These are phyloP conservation scores for Neurospora sp. DNA, from an alignment of 495 filamentous ascomycete genomes.

Conservation along the genomic window DNA sequence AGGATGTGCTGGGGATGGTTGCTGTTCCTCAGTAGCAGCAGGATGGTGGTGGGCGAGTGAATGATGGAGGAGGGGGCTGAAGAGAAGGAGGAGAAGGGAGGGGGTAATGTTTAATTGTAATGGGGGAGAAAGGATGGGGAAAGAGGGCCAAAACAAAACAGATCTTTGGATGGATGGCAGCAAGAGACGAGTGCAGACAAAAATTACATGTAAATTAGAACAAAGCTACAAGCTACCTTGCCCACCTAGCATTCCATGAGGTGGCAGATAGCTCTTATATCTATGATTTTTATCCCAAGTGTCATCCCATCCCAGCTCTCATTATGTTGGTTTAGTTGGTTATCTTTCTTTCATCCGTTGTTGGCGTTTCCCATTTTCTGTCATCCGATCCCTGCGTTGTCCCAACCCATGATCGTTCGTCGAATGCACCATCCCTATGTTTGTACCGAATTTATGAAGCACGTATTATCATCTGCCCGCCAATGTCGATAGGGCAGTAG, in stretches of 20 bases:
- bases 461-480: background rate
- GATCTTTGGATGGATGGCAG: background rate
- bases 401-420: background rate
- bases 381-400: background rate
- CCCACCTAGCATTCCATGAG: background rate
- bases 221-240: background rate
- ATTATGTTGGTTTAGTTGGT: background rate
- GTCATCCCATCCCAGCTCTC: background rate
- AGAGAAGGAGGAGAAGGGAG: background rate
- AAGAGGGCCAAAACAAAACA: background rate
- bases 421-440: background rate
- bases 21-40: constrained; percentile 53
- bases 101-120: background rate
- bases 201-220: background rate
- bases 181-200: background rate
- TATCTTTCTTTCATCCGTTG: background rate
- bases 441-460: background rate
- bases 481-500: background rate
- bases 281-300: background rate
- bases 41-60: background rate
- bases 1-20: constrained; percentile 65
- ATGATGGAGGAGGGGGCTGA: background rate
- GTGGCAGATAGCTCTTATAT: background rate
- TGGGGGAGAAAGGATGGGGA: background rate
- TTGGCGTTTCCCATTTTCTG: background rate